phyloP scores from a whole-genome alignment of 2,329 filamentous ascomycete species.

The Claviceps pazoutovae region DNA sequence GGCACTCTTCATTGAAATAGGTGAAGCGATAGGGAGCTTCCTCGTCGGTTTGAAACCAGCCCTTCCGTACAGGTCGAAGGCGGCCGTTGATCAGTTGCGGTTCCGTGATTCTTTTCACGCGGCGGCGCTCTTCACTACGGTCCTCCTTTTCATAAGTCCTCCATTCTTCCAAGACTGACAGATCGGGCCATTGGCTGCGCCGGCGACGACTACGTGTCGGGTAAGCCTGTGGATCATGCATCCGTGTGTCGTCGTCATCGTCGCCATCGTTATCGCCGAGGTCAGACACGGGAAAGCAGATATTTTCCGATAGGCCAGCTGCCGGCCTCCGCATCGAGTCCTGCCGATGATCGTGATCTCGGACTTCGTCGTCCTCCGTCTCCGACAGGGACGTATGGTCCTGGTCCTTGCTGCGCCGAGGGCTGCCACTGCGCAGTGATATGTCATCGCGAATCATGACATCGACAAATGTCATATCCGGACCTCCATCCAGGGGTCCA shows the following conservation, averaged over 20 bases:
- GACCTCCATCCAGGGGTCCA: slow-evolving; percentile 31
- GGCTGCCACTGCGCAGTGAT: slow-evolving; percentile 20
- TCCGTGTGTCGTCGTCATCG: slow-evolving; percentile 47
- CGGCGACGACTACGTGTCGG: slow-evolving; percentile 38
- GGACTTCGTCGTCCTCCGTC: slow-evolving; percentile 8
- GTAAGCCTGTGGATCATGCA: slow-evolving; percentile 26
- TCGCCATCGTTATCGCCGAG: slow-evolving; percentile 34
- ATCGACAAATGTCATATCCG: slow-evolving; percentile 49
- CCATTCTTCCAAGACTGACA: slow-evolving; percentile 78
- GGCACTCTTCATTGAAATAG: slow-evolving; percentile 96
- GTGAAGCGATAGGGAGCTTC: slow-evolving; percentile 91
- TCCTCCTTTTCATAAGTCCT: slow-evolving; percentile 74
- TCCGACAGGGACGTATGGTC: slow-evolving; percentile 20
- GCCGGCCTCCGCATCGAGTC: slow-evolving; percentile 32
- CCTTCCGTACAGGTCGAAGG: slow-evolving; percentile 62
- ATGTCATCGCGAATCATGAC: slow-evolving; percentile 58
- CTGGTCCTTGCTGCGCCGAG: slow-evolving; percentile 14
- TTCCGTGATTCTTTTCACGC: slow-evolving; percentile 85
- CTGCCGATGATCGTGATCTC: slow-evolving; percentile 15
- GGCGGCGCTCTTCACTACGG: slow-evolving; percentile 63
- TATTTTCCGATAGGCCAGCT: slow-evolving; percentile 64
- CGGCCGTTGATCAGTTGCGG: slow-evolving; percentile 85
- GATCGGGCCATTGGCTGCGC: slow-evolving; percentile 70
- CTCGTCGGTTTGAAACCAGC: slow-evolving; percentile 79
- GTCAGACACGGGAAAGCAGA: slow-evolving; percentile 86